Base-by-base conservation (phyloP, 306 rosid genomes). In the Sindora glabra region DNA sequence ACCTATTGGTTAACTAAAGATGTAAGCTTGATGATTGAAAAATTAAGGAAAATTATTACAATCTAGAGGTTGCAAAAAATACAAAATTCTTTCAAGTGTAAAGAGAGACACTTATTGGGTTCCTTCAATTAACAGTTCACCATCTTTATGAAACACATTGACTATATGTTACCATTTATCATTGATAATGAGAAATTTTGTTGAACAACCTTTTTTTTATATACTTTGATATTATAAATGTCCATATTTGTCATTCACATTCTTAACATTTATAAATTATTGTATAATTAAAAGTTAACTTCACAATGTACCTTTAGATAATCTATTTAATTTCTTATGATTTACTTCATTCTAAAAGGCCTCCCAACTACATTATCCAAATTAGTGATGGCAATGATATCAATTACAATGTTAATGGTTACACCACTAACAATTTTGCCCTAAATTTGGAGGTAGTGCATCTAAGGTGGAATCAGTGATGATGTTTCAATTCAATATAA, bases 301-400 rank as follows among this genome's bases (percentile, higher is more conserved):
- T 30, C 6, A 13, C 45, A 39, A 13, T 36, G 33, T 47, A 59
- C 81, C 73, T 75, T n/a, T 53, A 48, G 22, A 80, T 79, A n/a
- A 81, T 82, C 44, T 58, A 74, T 56, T 54, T 62, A 44, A 80
- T 72, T 41, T 74, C 72, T 61, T 68, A 26, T 1, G 85, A 56
- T 55, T 52, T 10, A 80, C 79, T n/a, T 68, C 34, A 0, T 30
- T 6, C 50, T 80, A 76, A 44, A 76, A 80, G n/a, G 85, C 79
- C 58, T 80, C 79, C 82, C 85, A 80, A 33, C 77, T 80, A 62
- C 76, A 76, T 82, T 82, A 80, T 34, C 85, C 85, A 61, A 80
- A 80, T 67, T 52, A 80, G 55, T 80, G n/a, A n/a, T n/a, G n/a
- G n/a, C n/a, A n/a, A n/a, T n/a, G n/a, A n/a, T n/a, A n/a, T n/a